Evolutionary conservation across 2,329 filamentous ascomycete species (phyloP), one percentile per base, ranked within the genome.

Genomic region (Neonectria coccinea): DNA sequence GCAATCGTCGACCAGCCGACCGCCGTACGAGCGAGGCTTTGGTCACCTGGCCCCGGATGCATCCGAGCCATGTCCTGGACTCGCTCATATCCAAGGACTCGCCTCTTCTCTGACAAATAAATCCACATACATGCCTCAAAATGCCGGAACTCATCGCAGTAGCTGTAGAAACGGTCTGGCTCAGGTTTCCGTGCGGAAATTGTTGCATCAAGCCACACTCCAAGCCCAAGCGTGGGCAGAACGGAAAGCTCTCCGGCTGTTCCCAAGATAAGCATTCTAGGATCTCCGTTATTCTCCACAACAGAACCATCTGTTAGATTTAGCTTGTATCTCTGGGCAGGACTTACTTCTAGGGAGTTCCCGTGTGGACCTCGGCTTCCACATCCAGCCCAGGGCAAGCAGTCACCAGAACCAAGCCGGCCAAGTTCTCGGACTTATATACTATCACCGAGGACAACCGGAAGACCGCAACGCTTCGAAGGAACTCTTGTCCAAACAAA

Each of bases 1-100:
- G 6, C n/a, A 18, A 41, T 6, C n/a, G 39, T 41, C 39, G 51
- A 25, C 33, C 55, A 11, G 33, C 54, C 47, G 36, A 52, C 29
- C 56, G 51, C 51, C 44, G 59, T 25, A 41, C 44, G 36, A 33
- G 42, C 20, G 39, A 64, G 44, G 41, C 56, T 45, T 59, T 50
- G 27, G 51, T 52, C 27, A 31, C 39, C 44, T 25, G 36, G 44
- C 36, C 55, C 45, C 45, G 44, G 56, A 45, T 51, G 20, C 51
- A 51, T 42, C 51, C 42, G 51, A 45, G 22, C 54, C 20, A 25
- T 27, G 16, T 36, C 41, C 22, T 48, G 48, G 12, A 44, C 36
- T 59, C 22, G 27, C 22, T 29, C 11, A 27, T 42, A 36, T 56
- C 27, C 57, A 55, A 20, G 31, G 44, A 50, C 27, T 27, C 22